Base-by-base conservation (phyloP, 805 yeast genomes). In the Candida taoyuanica region DNA sequence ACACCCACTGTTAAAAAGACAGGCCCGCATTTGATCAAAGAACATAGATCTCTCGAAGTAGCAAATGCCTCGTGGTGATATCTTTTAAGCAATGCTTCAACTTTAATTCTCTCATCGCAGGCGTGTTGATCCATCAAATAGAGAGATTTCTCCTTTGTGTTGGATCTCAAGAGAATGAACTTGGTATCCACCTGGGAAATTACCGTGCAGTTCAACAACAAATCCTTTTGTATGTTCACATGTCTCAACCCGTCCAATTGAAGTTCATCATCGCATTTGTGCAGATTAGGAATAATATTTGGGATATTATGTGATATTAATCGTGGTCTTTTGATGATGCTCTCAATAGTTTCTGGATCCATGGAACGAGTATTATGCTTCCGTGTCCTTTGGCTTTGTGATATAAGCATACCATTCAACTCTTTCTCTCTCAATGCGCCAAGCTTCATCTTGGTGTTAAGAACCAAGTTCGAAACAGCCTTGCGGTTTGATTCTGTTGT, bases 91-190 rank as follows among this genome's bases (percentile, higher is more conserved):
- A 70, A 49, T 1, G 42, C 35, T 49, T 87, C 96, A 2, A 82
- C 71, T 32, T 66, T 65, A 0, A 84, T 65, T 38, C 96, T 59
- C 53, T 87, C 95, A 59, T 84, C 94, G 37, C 81, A 76, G 0
- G 95, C 95, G 63, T 87, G 96, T 51, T 86, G 96, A 53, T 87
- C 96, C 5, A 83, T 50, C 1, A 75, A 59, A 16, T 74, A 56
- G 13, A 75, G 48, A 0, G 51, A n/a, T 2, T 34, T 31, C 1
- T 35, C 14, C 5, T 13, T 15, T 1, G 16, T 14, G 4, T 29
- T 26, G 0, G 53, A 28, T 17, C 57, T 63, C 2, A 73, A 56
- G 5, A 86, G 60, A 7, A 87, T 75, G 50, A 85, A 85, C 52
- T 81, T 83, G 4, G 59, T 51, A 32, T 78, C 85, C 3, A 84